phyloP scores from a whole-genome alignment of 352 stramenopile species.

The Globisporangium recalcitrans region DNA sequence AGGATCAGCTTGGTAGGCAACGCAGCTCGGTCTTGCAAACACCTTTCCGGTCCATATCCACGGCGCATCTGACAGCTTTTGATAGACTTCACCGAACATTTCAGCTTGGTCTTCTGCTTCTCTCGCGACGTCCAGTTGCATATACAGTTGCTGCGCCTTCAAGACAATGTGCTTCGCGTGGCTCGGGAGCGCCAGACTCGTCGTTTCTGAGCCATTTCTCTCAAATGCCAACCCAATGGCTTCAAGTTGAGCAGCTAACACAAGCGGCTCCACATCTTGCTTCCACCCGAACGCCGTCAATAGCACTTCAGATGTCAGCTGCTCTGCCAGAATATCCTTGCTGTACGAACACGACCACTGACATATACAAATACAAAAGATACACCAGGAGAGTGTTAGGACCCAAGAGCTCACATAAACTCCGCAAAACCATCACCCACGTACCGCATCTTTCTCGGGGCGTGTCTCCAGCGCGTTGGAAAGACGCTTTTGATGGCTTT shows the following conservation, averaged over 20 bases:
- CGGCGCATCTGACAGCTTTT: constrained; percentile 32
- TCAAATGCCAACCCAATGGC: constrained; percentile 33
- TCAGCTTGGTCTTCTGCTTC: constrained; percentile 25
- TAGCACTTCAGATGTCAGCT: constrained; percentile 50
- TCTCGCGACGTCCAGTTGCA: constrained; percentile 36
- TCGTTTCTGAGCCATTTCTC: not conserved
- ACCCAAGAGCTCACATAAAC: not conserved
- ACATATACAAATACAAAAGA: not conserved
- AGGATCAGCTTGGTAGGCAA: constrained; percentile 40
- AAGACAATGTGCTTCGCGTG: constrained; percentile 25
- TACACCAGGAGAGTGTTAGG: not conserved
- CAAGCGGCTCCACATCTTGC: constrained; percentile 28
- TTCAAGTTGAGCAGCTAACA: constrained; percentile 51
- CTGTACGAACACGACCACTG: constrained; percentile 66
- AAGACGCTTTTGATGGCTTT: constrained; percentile 16
- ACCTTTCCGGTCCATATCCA: constrained; percentile 73
- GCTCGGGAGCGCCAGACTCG: not conserved
- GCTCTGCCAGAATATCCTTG: constrained; percentile 46
- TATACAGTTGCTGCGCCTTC: constrained; percentile 56
- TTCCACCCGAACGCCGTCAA: constrained; percentile 55
- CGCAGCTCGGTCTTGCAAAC: constrained; percentile 47
- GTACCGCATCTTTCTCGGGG: constrained; percentile 53
- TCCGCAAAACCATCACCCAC: constrained; percentile 8
- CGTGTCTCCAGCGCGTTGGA: constrained; percentile 38
- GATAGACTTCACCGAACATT: constrained; percentile 23